Percentiles rank a stretch among this genome's conserved stretches.
Conservation (phyloP, 108 stramenopile species). For the Pelagomonas calceolata region DNA sequence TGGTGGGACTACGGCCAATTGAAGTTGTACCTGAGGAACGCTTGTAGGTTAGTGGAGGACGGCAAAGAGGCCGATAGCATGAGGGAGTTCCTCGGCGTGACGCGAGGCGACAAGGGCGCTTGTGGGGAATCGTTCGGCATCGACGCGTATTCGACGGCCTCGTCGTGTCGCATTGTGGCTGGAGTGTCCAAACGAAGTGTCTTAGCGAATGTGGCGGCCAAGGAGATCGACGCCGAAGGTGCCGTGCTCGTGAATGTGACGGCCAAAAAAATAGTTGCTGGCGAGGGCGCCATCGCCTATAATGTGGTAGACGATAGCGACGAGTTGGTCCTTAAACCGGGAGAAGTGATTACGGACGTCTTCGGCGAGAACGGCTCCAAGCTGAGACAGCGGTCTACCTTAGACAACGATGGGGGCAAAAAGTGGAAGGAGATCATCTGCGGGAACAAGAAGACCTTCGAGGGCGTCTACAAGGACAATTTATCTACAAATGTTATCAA, state of each 20-base stretch:
- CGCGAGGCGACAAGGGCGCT: constrained; percentile 13
- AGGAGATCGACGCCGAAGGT: constrained; percentile 65
- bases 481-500: constrained; percentile 52
- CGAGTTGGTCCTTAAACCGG: constrained; percentile 63
- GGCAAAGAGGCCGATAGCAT: constrained; percentile 61
- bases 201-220: constrained; percentile 58
- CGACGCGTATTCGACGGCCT: no score
- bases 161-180: no score
- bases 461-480: constrained; percentile 71
- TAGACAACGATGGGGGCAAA: constrained; percentile 68
- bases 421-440: constrained; percentile 69
- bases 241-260: constrained; percentile 93
- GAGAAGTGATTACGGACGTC: constrained; percentile 82
- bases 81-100: constrained; percentile 67
- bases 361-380: constrained; percentile 54
- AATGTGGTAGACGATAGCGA: constrained; percentile 73
- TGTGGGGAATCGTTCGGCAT: no score
- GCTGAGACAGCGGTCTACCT: constrained; percentile 52
- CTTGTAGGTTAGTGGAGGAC: constrained; percentile 56
- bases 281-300: constrained; percentile 77
- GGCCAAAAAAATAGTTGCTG: constrained; percentile 78
- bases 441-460: constrained; percentile 65
- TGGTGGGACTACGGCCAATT: constrained; percentile 99
- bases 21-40: constrained; percentile 80
- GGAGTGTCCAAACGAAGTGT: no score